Percentiles rank a stretch among this genome's conserved stretches.
phyloP scores from a whole-genome alignment of 192 early-diverging fungal genomes.

The Radiomyces spectabilis region DNA sequence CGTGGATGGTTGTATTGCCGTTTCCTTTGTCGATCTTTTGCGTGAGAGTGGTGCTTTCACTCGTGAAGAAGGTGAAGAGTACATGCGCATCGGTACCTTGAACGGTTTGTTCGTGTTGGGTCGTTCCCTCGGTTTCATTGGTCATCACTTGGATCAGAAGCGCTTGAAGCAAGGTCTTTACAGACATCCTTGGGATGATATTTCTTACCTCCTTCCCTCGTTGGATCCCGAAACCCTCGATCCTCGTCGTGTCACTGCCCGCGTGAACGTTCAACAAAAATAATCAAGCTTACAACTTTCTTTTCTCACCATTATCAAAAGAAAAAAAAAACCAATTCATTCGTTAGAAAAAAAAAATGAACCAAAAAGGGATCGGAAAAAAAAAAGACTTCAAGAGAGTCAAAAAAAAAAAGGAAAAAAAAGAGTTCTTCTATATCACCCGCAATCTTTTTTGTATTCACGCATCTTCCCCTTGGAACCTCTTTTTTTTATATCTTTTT shows the following conservation, averaged over 20 bases:
- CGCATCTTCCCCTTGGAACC: not conserved
- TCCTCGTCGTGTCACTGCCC: slow-evolving; percentile 29
- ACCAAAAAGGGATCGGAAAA: too few species aligned
- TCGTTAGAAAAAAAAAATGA: too few species aligned
- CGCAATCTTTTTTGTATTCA: slow-evolving; percentile 2
- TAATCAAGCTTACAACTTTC: not conserved
- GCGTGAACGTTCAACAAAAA: slow-evolving; percentile 17
- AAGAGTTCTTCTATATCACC: too few species aligned
- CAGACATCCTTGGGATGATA: slow-evolving; percentile 97
- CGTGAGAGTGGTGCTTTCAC: slow-evolving; percentile 89
- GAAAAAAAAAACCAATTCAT: too few species aligned
- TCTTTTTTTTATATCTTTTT: not conserved
- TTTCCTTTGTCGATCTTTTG: slow-evolving; percentile 93
- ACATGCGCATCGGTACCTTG: slow-evolving; percentile 88
- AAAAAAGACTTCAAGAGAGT: not conserved
- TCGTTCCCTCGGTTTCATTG: slow-evolving; percentile 94
- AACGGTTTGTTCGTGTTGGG: slow-evolving; percentile 97
- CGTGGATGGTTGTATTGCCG: slow-evolving; percentile 91
- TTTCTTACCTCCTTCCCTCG: slow-evolving; percentile 71
- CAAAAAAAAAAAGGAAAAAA: not conserved
- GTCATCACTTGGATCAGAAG: slow-evolving; percentile 97
- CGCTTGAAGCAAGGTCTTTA: slow-evolving; percentile 97
- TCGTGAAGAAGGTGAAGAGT: slow-evolving; percentile 92
- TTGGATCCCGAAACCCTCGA: slow-evolving; percentile 34
- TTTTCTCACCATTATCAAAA: too few species aligned